Base-by-base conservation (phyloP, 139 green algal species). In the Chlamydomonas incerta region DNA sequence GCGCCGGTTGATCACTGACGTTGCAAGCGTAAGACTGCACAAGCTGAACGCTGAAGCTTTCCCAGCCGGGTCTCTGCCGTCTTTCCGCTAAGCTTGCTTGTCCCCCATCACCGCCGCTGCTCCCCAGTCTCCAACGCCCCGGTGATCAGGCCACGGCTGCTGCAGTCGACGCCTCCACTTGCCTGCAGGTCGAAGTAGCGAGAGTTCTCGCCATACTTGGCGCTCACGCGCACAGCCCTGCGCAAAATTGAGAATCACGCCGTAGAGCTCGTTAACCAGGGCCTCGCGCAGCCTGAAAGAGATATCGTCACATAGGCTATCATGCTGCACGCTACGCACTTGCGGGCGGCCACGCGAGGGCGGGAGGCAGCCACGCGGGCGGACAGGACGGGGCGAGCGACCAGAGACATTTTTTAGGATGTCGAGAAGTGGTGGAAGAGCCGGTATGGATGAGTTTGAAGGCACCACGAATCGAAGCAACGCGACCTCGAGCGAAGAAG, bases 171-270 rank as follows among this genome's bases (percentile, higher is more conserved):
- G 41, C 41, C 41, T 5, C 41, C 41, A 21, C 41, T 71, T 47
- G 33, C 80, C 80, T 86, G 80, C 87, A 98, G 88, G 91, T 98
- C 96, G 82, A 98, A 98, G 92, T 95, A 98, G 46, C 94, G 90
- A 90, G 88, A 93, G 71, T 96, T 89, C 77, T 97, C 90, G 88
- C 95, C 96, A 88, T 98, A 98, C 90, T 97, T 96, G 74, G 95
- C 95, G 23, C 60, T 63, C 14, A 95, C 91, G 52, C 79, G 76
- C 37, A 92, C 90, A 10, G 81, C 82, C 86, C 92, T 96, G 94
- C 88, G 88, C 11, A 20, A 66, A 46, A 28, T 33, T 14, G 69
- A 23, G 6, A 33, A 20, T 23, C 0, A 70, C 26, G 29, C 26
- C 13, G 1, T 15, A 13, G 6, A 33, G 26, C 63, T 35, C 20